phyloP scores from a whole-genome alignment of 176 grass and related monocot species.

The Alopecurus myosuroides region DNA sequence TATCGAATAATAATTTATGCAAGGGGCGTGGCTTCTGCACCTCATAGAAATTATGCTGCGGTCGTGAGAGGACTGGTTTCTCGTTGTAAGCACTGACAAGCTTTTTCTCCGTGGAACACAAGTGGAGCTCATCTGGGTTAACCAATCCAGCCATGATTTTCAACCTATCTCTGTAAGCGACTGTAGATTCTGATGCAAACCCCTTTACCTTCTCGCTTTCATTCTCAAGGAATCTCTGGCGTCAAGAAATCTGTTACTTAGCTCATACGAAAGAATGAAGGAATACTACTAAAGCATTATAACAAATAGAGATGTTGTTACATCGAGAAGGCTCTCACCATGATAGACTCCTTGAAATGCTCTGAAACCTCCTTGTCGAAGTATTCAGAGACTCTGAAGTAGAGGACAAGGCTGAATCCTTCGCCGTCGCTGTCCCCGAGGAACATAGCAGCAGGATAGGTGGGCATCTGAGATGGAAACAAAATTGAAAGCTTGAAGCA shows the following conservation, averaged over 20 bases:
- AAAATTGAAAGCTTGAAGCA: not conserved
- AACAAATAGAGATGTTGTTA: slow-evolving; percentile 19
- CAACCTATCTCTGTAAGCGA: slow-evolving; percentile 73
- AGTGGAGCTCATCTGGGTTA: slow-evolving; percentile 83
- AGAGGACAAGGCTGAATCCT: slow-evolving; percentile 84
- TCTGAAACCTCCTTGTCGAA: slow-evolving; percentile 93
- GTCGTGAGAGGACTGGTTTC: slow-evolving; percentile 93
- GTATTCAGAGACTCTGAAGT: slow-evolving; percentile 86
- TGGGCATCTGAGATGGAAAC: slow-evolving; percentile 60
- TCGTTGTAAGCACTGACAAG: slow-evolving; percentile 90
- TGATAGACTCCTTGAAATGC: slow-evolving; percentile 82
- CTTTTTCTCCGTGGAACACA: slow-evolving; percentile 80
- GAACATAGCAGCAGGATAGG: slow-evolving; percentile 95
- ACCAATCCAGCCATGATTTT: slow-evolving; percentile 92
- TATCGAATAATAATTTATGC: not conserved
- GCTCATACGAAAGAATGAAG: not conserved
- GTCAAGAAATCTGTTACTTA: not conserved
- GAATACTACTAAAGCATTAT: not conserved
- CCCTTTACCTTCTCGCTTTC: slow-evolving; percentile 85
- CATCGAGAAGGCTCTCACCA: slow-evolving; percentile 33
- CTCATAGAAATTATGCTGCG: slow-evolving; percentile 86
- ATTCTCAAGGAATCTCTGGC: slow-evolving; percentile 75
- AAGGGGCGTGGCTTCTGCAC: slow-evolving; percentile 30
- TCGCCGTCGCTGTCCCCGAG: slow-evolving; percentile 84
- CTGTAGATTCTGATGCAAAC: slow-evolving; percentile 68